Evolutionary conservation across 1,284 basidiomycete genomes (phyloP), one percentile per base, ranked within the genome.

Genomic region (Irpex sp.): DNA sequence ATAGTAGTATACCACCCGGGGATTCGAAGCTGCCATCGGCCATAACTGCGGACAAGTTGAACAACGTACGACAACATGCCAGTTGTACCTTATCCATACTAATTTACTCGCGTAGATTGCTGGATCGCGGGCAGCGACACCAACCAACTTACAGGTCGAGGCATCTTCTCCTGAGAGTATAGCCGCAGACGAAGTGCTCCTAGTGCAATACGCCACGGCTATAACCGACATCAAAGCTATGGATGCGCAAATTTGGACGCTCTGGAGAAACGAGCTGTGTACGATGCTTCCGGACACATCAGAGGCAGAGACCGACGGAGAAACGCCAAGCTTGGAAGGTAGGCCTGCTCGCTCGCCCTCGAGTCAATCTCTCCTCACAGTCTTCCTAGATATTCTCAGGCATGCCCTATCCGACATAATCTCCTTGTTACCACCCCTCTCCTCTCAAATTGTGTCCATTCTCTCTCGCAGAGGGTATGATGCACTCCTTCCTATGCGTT

Each of bases 401-500:
- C 78, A 81, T 33, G 77, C 83, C 0, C 73, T 93, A 4, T 71
- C 78, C 2, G 69, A 72, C 6, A 66, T 92, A 1, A 78, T 77
- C 0, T 75, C 80, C 0, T 71, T 88, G 19, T 75, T 86, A 3
- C 77, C 82, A 7, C 78, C 83, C 2, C 75, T 92, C 61, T 84
- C 87, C 1, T 80, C 74, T 17, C 88, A 91, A 65, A 85, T 95
- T 60, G 75, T 91, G n/a, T 71, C 78, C 4, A 88, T 96, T 61
- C 78, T 98, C 21, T 85, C 86, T 5, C 84, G 86, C 58, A 87
- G 94, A 11, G 94, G 90, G 67, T 89, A 88, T 65, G 95, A 97
- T 68, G 88, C 92, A 2, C 83, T 99, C 50, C 85, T 92, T 43
- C 88, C 92, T 8, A 93, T 98, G 57, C 86, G 94, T 55, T 92